These are phyloP conservation scores for Colletotrichum cordylinicola DNA, from an alignment of 2,329 filamentous ascomycete species.

Conservation along the genomic window DNA sequence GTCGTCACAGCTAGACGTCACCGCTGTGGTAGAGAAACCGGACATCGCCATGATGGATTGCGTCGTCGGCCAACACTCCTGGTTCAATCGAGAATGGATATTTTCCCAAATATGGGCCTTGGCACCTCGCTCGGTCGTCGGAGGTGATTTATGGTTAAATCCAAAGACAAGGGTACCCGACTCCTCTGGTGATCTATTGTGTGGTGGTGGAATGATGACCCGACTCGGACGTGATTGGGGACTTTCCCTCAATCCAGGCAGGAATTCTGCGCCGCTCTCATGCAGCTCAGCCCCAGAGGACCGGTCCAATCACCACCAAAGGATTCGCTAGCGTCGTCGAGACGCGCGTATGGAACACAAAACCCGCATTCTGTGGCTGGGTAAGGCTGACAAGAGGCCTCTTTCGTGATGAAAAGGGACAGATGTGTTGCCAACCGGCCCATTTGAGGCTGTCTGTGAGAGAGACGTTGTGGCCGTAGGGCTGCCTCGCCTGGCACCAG, in stretches of 20 bases:
- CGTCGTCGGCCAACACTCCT: neutral
- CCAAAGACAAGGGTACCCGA: neutral
- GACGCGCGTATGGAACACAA: slow-evolving; percentile 14
- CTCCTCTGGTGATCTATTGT: neutral
- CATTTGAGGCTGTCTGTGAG: neutral
- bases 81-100: neutral
- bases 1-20: slow-evolving; percentile 34
- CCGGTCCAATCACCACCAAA: neutral
- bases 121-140: neutral
- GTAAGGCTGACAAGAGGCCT: slow-evolving; percentile 20
- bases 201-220: neutral
- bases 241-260: neutral
- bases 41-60: slow-evolving; percentile 29
- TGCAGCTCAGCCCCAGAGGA: slow-evolving; percentile 8
- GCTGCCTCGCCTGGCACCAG: neutral
- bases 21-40: slow-evolving; percentile 38
- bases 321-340: neutral
- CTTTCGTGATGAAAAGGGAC: neutral
- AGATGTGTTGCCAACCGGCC: neutral
- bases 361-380: slow-evolving; percentile 9
- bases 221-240: neutral
- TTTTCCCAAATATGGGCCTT: neutral
- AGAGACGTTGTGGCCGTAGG: neutral
- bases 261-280: slow-evolving; percentile 1
- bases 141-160: slow-evolving; percentile 13